These are phyloP conservation scores for Syzygium aqueum DNA, from an alignment of 345 rosid genomes.

Conservation along the genomic window DNA sequence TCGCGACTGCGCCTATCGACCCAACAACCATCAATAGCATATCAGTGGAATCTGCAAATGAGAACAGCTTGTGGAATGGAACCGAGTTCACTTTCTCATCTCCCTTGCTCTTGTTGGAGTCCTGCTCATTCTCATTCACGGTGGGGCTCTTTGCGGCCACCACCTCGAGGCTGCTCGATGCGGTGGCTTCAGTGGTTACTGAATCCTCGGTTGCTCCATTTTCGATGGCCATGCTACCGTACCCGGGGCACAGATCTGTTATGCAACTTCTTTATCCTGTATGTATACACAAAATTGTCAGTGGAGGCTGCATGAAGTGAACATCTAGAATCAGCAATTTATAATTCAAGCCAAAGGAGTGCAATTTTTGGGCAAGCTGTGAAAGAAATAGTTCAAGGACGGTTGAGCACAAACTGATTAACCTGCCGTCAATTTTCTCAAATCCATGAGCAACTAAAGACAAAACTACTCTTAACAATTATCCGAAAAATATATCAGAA, in stretches of 20 bases:
- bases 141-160: constrained; percentile 8
- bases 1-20: constrained; percentile 53
- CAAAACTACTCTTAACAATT: background rate
- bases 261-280: background rate
- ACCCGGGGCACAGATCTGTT: background rate
- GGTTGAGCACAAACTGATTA: background rate
- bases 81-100: constrained; percentile 45
- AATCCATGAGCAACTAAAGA: background rate
- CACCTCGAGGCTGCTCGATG: constrained; percentile 28
- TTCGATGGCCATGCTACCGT: constrained; percentile 18
- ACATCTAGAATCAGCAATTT: background rate
- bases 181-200: constrained; percentile 18
- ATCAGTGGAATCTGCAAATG: constrained; percentile 68
- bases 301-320: background rate
- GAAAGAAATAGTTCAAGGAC: background rate
- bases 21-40: constrained; percentile 56
- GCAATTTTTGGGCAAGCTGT: background rate
- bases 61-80: too few relatives aligned
- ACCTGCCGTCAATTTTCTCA: background rate
- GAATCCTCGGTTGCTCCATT: constrained; percentile 5
- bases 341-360: background rate
- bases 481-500: background rate
- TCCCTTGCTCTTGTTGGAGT: constrained; percentile 22
- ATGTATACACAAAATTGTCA: background rate
- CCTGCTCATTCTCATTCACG: constrained; percentile 7